Evolutionary conservation across 2,329 filamentous ascomycete species (phyloP).

Genomic region (Grosmannia clavigera): DNA sequence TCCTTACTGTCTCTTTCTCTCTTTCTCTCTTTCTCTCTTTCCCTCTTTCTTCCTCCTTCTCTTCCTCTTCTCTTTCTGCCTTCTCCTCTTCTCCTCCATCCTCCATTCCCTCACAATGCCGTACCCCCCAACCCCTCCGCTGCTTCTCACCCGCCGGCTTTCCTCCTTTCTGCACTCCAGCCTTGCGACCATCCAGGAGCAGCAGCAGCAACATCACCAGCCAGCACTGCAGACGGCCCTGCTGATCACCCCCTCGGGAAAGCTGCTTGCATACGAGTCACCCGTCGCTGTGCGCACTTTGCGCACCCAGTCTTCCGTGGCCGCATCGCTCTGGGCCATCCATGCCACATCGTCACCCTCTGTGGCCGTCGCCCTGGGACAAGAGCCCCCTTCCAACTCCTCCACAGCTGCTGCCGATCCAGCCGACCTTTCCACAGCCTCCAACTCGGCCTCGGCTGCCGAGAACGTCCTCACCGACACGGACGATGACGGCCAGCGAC

Average conservation of each 20-base stretch:
- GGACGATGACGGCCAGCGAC: slow-evolving; percentile 13
- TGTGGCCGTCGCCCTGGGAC: slow-evolving; percentile 17
- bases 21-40: background rate
- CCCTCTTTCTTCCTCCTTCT: background rate
- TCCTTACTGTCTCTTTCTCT: background rate
- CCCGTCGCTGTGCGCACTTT: slow-evolving; percentile 41
- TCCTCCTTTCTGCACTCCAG: slow-evolving; percentile 48
- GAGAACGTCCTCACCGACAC: slow-evolving; percentile 11
- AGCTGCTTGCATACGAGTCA: slow-evolving; percentile 51
- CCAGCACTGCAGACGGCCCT: slow-evolving; percentile 46
- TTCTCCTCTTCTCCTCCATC: background rate
- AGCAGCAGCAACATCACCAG: background rate
- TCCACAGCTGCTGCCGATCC: background rate
- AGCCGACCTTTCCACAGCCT: background rate
- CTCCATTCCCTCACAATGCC: slow-evolving; percentile 13
- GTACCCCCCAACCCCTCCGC: slow-evolving; percentile 36
- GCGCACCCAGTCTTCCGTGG: slow-evolving; percentile 51
- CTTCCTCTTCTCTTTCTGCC: background rate
- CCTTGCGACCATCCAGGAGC: slow-evolving; percentile 20
- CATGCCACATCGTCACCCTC: slow-evolving; percentile 33
- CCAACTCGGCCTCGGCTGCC: background rate
- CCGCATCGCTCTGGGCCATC: slow-evolving; percentile 47
- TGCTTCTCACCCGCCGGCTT: slow-evolving; percentile 54
- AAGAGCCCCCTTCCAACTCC: slow-evolving; percentile 10
- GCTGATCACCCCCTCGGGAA: slow-evolving; percentile 46